A percentile compares a stretch with the other conserved stretches of the same genome.
Evolutionary conservation across 371 early-diverging fungal species (phyloP).

Genomic region (Cokeromyces recurvatus): DNA sequence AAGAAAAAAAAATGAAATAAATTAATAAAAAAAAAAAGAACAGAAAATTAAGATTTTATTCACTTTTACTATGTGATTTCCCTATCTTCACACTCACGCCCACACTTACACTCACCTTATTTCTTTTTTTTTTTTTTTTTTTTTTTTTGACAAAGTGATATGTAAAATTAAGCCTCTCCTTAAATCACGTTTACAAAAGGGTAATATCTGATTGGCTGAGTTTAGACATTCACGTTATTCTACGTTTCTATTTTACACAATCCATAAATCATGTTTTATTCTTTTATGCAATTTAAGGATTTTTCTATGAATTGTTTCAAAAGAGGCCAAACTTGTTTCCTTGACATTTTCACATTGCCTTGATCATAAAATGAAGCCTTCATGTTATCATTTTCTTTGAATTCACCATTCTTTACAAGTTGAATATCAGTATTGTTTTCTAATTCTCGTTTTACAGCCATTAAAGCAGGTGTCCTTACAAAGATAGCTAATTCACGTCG

Average conservation of each 20-base stretch:
- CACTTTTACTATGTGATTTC: too few species aligned
- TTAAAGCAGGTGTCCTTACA: slow-evolving; percentile 22
- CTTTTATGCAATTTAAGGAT: too few species aligned
- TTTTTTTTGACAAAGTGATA: too few species aligned
- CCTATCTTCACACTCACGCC: too few species aligned
- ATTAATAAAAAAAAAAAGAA: not conserved
- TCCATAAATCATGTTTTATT: too few species aligned
- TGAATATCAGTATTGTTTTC: slow-evolving; percentile 13
- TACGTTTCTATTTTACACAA: too few species aligned
- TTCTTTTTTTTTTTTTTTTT: not conserved
- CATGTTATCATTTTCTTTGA: not conserved
- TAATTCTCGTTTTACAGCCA: slow-evolving; percentile 16
- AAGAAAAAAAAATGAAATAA: too few species aligned
- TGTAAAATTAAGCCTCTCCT: too few species aligned
- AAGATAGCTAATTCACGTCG: slow-evolving; percentile 59
- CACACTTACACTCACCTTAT: not conserved
- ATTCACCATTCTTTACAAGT: not conserved
- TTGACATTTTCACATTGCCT: slow-evolving; percentile 51
- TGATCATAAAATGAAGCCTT: slow-evolving; percentile 37
- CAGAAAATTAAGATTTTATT: too few species aligned
- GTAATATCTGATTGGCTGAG: slow-evolving; percentile 1
- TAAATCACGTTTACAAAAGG: slow-evolving; percentile 5
- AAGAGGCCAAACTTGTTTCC: slow-evolving; percentile 71
- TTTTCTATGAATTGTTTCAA: slow-evolving; percentile 8
- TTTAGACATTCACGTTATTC: too few species aligned